A percentile compares a stretch with the other conserved stretches of the same genome.
These are phyloP conservation scores for Boeremia exigua DNA, from an alignment of 2,329 filamentous ascomycete genomes.

Conservation along the genomic window DNA sequence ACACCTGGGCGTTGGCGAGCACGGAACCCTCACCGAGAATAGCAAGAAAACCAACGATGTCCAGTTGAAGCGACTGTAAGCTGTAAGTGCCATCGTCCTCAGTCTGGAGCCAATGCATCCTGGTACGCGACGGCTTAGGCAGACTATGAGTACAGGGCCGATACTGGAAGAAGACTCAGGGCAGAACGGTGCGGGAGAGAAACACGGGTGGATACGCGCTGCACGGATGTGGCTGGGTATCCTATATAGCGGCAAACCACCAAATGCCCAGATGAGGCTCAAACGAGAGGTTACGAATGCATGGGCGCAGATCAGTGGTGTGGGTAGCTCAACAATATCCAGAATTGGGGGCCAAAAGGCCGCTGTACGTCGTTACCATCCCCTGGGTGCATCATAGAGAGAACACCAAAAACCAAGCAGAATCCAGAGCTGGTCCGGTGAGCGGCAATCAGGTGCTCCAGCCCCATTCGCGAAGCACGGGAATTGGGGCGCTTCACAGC, in stretches of 20 bases:
- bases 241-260: conserved; percentile 3
- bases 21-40: conserved; percentile 60
- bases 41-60: conserved; percentile 63
- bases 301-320: conserved; percentile 9
- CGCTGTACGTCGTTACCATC: neutral
- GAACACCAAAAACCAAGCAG: neutral
- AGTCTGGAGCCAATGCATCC: conserved; percentile 47
- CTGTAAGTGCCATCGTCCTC: conserved; percentile 27
- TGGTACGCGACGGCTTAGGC: neutral
- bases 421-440: conserved; percentile 4
- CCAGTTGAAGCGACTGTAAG: conserved; percentile 55
- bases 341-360: conserved; percentile 8
- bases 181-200: conserved; percentile 19
- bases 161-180: conserved; percentile 12
- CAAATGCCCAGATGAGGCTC: conserved; percentile 19
- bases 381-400: neutral
- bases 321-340: neutral
- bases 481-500: conserved; percentile 29
- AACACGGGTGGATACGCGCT: conserved; percentile 30
- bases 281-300: conserved; percentile 25
- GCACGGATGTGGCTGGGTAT: conserved; percentile 9
- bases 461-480: neutral
- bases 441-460: neutral
- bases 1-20: conserved; percentile 57
- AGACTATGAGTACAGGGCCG: neutral